Percentiles rank a stretch among this genome's conserved stretches.
These are phyloP conservation scores for Phytophthora boehmeriae DNA, from an alignment of 352 stramenopile genomes.

Conservation along the genomic window DNA sequence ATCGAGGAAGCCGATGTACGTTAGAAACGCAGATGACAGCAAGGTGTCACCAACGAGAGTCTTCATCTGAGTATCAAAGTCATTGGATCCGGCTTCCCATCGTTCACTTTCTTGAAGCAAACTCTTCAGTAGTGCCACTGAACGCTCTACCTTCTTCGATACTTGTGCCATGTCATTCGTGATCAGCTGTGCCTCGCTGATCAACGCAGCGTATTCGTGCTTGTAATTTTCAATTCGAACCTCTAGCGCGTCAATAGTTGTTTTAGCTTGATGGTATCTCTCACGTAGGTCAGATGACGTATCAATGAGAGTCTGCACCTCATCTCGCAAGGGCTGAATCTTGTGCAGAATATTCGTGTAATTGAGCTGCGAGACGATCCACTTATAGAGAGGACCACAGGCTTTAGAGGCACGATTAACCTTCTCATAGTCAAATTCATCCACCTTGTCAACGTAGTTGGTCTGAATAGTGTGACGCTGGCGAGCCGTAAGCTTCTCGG, in stretches of 20 bases:
- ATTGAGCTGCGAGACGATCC: slow-evolving; percentile 98
- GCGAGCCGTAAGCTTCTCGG: slow-evolving; percentile 94
- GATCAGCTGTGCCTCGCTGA: slow-evolving; percentile 97
- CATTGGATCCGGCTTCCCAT: slow-evolving; percentile 97
- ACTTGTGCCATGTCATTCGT: slow-evolving; percentile 98
- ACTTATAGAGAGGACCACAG: slow-evolving; percentile 99
- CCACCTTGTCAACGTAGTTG: slow-evolving; percentile 95
- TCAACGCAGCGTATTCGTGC: slow-evolving; percentile 98
- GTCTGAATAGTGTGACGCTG: slow-evolving; percentile 95
- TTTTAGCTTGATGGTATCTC: slow-evolving; percentile 92
- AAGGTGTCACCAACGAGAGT: slow-evolving; percentile 98
- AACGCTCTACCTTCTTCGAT: slow-evolving; percentile 97
- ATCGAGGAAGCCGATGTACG: slow-evolving; percentile 99
- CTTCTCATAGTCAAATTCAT: slow-evolving; percentile 92
- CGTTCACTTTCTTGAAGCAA: slow-evolving; percentile 98
- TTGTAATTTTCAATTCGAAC: slow-evolving; percentile 98
- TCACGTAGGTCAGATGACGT: slow-evolving; percentile 92
- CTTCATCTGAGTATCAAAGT: slow-evolving; percentile 96
- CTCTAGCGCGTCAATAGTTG: slow-evolving; percentile 95
- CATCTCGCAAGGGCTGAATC: slow-evolving; percentile 98
- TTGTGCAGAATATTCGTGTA: slow-evolving; percentile 99
- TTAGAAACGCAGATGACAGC: slow-evolving; percentile 96
- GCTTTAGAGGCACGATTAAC: slow-evolving; percentile 95
- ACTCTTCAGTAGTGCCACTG: slow-evolving; percentile 97
- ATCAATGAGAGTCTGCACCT: slow-evolving; percentile 97